Percentiles rank a stretch among this genome's conserved stretches.
These are phyloP conservation scores for Rhododendron williamsianum DNA, from an alignment of 148 eudicot genomes.

Conservation along the genomic window DNA sequence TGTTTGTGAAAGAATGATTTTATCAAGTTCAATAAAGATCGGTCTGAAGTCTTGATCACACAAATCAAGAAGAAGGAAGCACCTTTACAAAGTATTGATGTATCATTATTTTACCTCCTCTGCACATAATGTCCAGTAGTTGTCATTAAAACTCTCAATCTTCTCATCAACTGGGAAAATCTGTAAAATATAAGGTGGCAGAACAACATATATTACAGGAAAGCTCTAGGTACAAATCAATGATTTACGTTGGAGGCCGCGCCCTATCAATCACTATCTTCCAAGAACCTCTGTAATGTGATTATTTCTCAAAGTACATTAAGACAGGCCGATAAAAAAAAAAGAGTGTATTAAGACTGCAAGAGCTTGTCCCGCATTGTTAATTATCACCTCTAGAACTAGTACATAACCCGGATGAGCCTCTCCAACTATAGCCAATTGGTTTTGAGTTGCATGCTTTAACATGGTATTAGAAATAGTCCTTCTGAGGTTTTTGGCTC, in stretches of 20 bases:
- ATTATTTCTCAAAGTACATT: neutral
- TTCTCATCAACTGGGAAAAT: constrained; percentile 21
- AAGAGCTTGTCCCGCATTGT: neutral
- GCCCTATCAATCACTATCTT: neutral
- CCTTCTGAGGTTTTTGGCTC: neutral
- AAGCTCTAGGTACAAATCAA: neutral
- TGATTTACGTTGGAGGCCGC: neutral
- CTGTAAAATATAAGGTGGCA: constrained; percentile 8
- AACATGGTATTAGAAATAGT: neutral
- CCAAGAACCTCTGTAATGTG: neutral
- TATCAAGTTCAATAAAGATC: neutral
- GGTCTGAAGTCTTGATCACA: neutral
- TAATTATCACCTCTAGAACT: neutral
- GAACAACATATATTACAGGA: neutral
- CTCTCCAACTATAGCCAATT: neutral
- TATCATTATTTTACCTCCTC: constrained; percentile 15
- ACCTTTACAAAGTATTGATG: neutral
- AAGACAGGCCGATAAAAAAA: neutral
- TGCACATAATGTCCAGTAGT: constrained; percentile 19
- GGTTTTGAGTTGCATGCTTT: neutral
- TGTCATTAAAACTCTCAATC: constrained; percentile 24
- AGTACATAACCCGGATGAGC: neutral
- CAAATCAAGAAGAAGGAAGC: neutral
- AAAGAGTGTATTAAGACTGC: neutral
- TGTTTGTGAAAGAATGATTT: neutral